Evolutionary conservation across 2,329 filamentous ascomycete species (phyloP), one percentile per base, ranked within the genome.

Genomic region (Diaporthe longicolla): DNA sequence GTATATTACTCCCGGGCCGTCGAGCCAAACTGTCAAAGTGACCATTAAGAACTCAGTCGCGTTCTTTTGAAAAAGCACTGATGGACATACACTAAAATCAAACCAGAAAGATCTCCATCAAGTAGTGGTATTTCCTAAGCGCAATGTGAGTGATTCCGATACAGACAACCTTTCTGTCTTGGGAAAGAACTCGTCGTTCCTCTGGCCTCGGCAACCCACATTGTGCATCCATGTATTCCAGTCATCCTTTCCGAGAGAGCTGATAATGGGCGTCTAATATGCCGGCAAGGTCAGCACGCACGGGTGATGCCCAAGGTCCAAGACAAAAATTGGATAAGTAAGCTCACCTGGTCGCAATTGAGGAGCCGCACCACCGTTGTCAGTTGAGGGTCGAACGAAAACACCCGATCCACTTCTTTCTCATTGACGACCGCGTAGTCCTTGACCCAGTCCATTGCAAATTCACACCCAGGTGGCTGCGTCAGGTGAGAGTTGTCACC

Each of bases 81-180:
- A 13, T 19, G 13, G 15, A 35, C 68, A 26, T 24, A 71, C 69
- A 71, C 59, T 21, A 71, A 50, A n/a, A 71, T 45, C 29, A 71
- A 29, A 5, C 69, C 69, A 13, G 69, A 59, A 8, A 24, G 19
- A 3, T n/a, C n/a, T 4, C 48, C 48, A 10, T 52, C 48, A 13
- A 52, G 48, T 8, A n/a, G 11, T 13, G 48, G 48, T 52, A 52
- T 24, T 24, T 52, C 48, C 48, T 52, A 52, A 7, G 24, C 2
- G 48, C 9, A 52, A n/a, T 4, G 48, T 52, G 24, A 52, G 48
- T 43, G 40, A 13, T 17, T 2, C 3, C 3, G 40, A 43, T 43
- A 17, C 5, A 43, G 1, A 15, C 6, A 19, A 11, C 15, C 0
- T 37, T 37, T 37, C 9, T 29, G 3, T 4, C 4, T 40, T 40